Evolutionary conservation across 192 early-diverging fungal species (phyloP).

Genomic region (Piromyces finnis): DNA sequence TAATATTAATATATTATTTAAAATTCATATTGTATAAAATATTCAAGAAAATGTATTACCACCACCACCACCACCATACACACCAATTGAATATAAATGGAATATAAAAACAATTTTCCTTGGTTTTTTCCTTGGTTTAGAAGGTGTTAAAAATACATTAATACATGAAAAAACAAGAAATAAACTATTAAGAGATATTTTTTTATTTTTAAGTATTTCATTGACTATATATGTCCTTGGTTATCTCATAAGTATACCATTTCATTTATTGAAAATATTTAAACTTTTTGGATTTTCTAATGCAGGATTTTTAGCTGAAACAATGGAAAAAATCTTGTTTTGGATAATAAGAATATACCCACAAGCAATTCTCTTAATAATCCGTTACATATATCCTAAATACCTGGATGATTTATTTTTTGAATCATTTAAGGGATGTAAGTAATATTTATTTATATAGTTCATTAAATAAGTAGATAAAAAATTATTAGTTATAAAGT

Average conservation of each 20-base stretch:
- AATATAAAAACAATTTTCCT: neutral
- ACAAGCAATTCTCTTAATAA: neutral
- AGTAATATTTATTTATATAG: neutral
- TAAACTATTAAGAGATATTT: neutral
- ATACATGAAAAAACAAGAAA: neutral
- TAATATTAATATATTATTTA: too few species aligned
- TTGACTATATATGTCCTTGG: neutral
- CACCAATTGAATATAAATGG: neutral
- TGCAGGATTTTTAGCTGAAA: neutral
- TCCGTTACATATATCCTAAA: neutral
- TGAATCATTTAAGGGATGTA: neutral
- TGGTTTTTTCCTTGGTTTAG: neutral
- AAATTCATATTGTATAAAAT: too few species aligned
- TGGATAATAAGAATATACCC: neutral
- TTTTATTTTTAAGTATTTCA: neutral
- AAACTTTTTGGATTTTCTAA: neutral
- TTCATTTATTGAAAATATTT: neutral
- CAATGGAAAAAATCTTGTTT: neutral
- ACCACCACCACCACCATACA: neutral
- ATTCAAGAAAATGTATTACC: neutral
- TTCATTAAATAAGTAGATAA: too few species aligned
- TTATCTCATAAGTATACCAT: neutral
- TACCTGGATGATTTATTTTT: neutral
- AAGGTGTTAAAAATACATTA: neutral
- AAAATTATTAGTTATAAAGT: too few species aligned